A percentile compares a stretch with the other conserved stretches of the same genome.
Evolutionary conservation across 257 asterid species (phyloP).

Genomic region (Gynochthodes officinalis): DNA sequence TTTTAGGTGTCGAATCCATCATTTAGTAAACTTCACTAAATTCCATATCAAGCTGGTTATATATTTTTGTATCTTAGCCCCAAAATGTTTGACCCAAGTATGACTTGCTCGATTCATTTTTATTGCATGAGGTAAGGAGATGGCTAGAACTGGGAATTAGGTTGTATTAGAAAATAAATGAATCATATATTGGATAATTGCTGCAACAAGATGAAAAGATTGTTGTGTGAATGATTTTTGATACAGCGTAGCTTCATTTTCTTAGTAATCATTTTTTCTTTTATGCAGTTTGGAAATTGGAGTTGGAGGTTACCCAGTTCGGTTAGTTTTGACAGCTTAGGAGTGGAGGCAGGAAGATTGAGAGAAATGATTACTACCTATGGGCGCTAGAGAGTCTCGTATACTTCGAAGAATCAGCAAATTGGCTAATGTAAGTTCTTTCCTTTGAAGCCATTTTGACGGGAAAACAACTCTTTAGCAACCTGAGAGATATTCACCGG

Average conservation of each 20-base stretch:
- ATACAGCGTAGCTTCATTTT: neutral
- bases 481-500: too few relatives aligned
- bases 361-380: constrained; percentile 59
- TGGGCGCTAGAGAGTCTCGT: constrained; percentile 46
- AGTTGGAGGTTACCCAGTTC: constrained; percentile 88
- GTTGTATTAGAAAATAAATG: neutral
- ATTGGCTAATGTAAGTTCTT: too few relatives aligned
- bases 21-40: neutral
- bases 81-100: neutral
- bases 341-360: constrained; percentile 64
- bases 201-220: neutral
- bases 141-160: neutral
- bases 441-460: too few relatives aligned
- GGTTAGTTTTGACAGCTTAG: constrained; percentile 56
- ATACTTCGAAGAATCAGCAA: too few relatives aligned
- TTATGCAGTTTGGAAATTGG: constrained; percentile 86
- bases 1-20: neutral
- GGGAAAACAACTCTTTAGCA: too few relatives aligned
- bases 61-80: neutral
- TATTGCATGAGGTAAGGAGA: neutral
- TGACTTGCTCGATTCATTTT: neutral
- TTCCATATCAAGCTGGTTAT: neutral
- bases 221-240: neutral
- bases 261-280: neutral
- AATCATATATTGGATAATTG: neutral